A percentile compares a stretch with the other conserved stretches of the same genome.
Evolutionary conservation across 2,329 filamentous ascomycete species (phyloP).

Genomic region (Fusarium incarnatum): DNA sequence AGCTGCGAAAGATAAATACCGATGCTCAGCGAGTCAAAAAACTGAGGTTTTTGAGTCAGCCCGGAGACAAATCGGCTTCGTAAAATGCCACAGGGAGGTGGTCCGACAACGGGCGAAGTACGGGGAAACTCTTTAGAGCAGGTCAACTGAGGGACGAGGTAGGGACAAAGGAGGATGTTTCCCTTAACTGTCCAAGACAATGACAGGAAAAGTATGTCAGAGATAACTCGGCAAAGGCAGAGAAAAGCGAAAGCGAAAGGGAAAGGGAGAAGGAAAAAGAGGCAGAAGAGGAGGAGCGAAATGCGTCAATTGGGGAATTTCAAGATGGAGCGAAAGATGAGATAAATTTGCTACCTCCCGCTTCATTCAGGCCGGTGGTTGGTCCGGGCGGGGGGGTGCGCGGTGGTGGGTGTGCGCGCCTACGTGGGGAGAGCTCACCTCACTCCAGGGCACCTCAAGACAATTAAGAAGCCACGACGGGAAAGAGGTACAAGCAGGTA

Average conservation of each 20-base stretch:
- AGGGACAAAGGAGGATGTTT: conserved; percentile 12
- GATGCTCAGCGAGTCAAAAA: conserved; percentile 26
- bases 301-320: conserved; percentile 48
- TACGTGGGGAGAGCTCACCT: neutral
- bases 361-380: conserved; percentile 43
- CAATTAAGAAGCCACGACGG: conserved; percentile 4
- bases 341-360: conserved; percentile 46
- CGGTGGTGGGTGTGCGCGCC: conserved; percentile 20
- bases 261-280: conserved; percentile 14
- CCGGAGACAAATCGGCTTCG: conserved; percentile 18
- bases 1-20: conserved; percentile 9
- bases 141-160: conserved; percentile 16
- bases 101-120: conserved; percentile 37
- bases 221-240: conserved; percentile 27
- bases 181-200: conserved; percentile 33
- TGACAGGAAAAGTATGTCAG: conserved; percentile 24
- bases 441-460: neutral
- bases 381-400: conserved; percentile 40
- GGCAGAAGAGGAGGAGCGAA: conserved; percentile 35
- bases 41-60: conserved; percentile 5
- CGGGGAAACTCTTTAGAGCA: conserved; percentile 24
- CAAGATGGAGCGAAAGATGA: conserved; percentile 45
- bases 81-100: conserved; percentile 24
- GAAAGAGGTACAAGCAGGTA: conserved; percentile 12
- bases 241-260: conserved; percentile 15